These are phyloP conservation scores for Talaromyces islandicus DNA, from an alignment of 2,329 filamentous ascomycete species.

Conservation along the genomic window DNA sequence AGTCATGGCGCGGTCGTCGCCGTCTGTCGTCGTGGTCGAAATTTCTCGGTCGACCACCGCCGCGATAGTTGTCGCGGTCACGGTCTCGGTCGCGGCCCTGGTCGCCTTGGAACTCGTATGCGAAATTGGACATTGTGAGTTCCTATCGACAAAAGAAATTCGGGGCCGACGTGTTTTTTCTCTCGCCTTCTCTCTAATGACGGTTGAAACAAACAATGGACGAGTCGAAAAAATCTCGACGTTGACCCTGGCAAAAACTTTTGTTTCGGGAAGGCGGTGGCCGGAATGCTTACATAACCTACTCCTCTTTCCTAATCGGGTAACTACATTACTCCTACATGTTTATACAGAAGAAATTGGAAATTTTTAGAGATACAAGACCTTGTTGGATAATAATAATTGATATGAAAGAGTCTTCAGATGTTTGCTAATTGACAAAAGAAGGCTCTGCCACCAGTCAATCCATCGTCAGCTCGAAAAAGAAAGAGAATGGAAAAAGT, in stretches of 20 bases:
- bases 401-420: not conserved
- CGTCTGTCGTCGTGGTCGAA: slow-evolving; percentile 16
- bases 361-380: not conserved
- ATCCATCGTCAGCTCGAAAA: not conserved
- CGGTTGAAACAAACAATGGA: not conserved
- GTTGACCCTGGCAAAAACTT: not conserved
- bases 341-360: not conserved
- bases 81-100: not conserved
- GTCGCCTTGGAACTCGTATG: slow-evolving; percentile 26
- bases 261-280: slow-evolving; percentile 10
- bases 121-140: slow-evolving; percentile 17
- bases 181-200: no score
- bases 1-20: slow-evolving; percentile 22
- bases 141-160: not conserved
- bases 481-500: not conserved
- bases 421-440: not conserved
- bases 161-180: not conserved
- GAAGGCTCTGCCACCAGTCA: not conserved
- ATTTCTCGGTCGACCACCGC: slow-evolving; percentile 8
- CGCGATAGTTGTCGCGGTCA: not conserved
- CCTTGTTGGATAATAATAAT: not conserved
- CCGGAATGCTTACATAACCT: not conserved
- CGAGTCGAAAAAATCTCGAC: not conserved
- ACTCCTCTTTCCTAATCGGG: not conserved
- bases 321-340: no score